phyloP scores from a whole-genome alignment of 768 basidiomycete genomes.

The Neoboletus subvelutipes region DNA sequence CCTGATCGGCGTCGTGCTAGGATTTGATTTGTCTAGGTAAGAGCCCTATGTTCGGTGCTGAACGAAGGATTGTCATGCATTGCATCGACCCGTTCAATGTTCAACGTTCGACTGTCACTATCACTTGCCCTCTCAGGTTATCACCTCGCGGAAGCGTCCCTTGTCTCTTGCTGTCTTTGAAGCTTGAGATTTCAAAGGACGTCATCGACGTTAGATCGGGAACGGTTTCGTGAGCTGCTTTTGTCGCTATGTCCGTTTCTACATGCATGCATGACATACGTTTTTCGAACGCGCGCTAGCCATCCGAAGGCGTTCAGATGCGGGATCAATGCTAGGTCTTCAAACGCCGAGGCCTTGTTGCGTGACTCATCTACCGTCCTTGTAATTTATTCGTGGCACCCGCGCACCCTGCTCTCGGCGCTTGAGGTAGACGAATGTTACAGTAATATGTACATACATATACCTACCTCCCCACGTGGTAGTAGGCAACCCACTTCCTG shows the following conservation, averaged over 20 bases:
- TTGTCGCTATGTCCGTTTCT: too few species aligned
- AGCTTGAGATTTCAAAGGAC: conserved; percentile 44
- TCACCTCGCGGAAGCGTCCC: conserved; percentile 28
- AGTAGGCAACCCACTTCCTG: background rate
- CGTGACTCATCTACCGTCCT: background rate
- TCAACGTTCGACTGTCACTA: background rate
- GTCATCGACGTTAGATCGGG: conserved; percentile 43
- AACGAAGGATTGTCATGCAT: background rate
- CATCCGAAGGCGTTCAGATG: conserved; percentile 59
- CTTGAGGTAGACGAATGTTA: too few species aligned
- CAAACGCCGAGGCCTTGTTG: conserved; percentile 39
- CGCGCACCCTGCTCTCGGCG: too few species aligned
- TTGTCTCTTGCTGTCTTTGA: conserved; percentile 45
- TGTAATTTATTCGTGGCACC: too few species aligned
- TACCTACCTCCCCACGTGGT: too few species aligned
- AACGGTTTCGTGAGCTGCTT: conserved; percentile 39
- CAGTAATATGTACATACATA: too few species aligned
- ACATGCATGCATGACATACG: background rate
- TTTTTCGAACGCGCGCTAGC: conserved; percentile 1
- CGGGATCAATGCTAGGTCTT: conserved; percentile 51
- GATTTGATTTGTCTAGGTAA: conserved; percentile 21
- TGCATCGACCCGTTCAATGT: too few species aligned
- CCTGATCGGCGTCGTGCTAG: conserved; percentile 1
- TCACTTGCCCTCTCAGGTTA: conserved; percentile 15
- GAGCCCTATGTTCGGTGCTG: background rate